phyloP scores from a whole-genome alignment of 331 rosid species.

The Saraca asoca region DNA sequence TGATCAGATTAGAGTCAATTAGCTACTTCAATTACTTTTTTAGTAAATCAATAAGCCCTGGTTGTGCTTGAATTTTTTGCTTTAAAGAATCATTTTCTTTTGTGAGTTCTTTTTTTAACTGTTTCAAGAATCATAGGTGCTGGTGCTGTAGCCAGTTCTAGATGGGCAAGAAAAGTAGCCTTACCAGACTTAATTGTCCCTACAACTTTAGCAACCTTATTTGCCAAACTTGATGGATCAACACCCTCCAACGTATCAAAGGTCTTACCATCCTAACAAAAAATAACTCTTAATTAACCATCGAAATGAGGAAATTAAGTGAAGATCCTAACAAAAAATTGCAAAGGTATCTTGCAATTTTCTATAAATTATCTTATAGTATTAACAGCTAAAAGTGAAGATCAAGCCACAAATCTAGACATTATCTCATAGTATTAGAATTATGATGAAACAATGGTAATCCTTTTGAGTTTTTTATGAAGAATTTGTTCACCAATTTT shows the following conservation, averaged over 20 bases:
- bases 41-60: constrained; percentile 50
- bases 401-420: background rate
- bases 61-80: constrained; percentile 43
- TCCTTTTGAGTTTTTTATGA: too few relatives aligned
- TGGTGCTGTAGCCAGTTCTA: constrained; percentile 94
- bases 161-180: constrained; percentile 89
- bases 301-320: constrained; percentile 8
- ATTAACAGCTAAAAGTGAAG: too few relatives aligned
- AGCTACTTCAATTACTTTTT: constrained; percentile 61
- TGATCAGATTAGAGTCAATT: constrained; percentile 55
- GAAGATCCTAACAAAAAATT: too few relatives aligned
- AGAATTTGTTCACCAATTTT: too few relatives aligned
- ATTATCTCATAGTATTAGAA: background rate
- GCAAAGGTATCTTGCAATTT: too few relatives aligned
- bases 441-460: constrained; percentile 6
- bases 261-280: constrained; percentile 78
- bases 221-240: constrained; percentile 97
- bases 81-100: constrained; percentile 59
- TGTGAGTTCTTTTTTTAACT: constrained; percentile 67
- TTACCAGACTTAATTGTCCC: too few relatives aligned
- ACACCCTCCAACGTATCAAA: constrained; percentile 92
- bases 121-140: constrained; percentile 66
- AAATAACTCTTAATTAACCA: constrained; percentile 20
- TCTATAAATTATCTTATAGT: too few relatives aligned
- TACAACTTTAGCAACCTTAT: constrained; percentile 83